phyloP scores from a whole-genome alignment of 306 rosid species.

The Cucumis hystrix region DNA sequence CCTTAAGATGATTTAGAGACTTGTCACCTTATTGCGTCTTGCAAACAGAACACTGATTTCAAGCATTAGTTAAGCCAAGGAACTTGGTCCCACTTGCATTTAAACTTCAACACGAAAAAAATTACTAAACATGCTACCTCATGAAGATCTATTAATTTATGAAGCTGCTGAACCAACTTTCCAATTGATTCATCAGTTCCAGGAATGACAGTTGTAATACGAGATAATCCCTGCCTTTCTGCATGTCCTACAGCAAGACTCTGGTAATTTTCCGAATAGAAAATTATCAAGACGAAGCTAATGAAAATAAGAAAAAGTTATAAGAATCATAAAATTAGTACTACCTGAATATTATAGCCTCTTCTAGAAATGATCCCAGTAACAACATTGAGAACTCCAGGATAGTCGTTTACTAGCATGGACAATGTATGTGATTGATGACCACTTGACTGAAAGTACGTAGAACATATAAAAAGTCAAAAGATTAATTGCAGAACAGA shows the following conservation, averaged over 20 bases:
- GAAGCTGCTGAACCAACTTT: constrained; percentile 54
- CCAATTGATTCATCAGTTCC: constrained; percentile 38
- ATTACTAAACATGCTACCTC: constrained; percentile 26
- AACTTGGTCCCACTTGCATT: background rate
- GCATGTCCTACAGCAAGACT: constrained; percentile 59
- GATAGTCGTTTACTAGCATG: constrained; percentile 42
- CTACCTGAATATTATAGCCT: constrained; percentile 60
- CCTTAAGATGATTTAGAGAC: no score
- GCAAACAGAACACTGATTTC: background rate
- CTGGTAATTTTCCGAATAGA: constrained; percentile 11
- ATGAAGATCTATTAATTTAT: constrained; percentile 41
- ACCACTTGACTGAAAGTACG: constrained; percentile 35
- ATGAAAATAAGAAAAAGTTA: background rate
- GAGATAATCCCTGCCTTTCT: constrained; percentile 43
- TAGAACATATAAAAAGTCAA: background rate
- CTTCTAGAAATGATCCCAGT: constrained; percentile 51
- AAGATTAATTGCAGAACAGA: background rate
- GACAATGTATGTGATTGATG: constrained; percentile 39
- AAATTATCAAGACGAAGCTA: background rate
- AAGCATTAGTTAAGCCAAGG: background rate
- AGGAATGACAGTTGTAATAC: constrained; percentile 53
- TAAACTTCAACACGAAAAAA: background rate
- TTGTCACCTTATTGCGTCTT: no score
- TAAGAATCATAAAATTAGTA: background rate
- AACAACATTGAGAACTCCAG: constrained; percentile 50